Evolutionary conservation across 1,284 basidiomycete genomes (phyloP).

Genomic region (Phaffia rhodozyma): DNA sequence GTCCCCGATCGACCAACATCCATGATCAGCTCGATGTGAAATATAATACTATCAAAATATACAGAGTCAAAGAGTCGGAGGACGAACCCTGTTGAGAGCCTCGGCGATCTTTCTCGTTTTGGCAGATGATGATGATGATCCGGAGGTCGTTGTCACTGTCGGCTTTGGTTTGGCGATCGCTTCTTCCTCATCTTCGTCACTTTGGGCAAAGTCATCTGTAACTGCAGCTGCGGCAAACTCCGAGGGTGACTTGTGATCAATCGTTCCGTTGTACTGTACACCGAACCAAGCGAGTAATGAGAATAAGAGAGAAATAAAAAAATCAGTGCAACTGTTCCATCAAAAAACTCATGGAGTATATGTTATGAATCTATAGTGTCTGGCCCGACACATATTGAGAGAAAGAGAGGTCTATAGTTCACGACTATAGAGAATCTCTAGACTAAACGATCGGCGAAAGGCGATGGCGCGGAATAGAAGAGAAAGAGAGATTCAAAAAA

Average conservation of each 20-base stretch:
- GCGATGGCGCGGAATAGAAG: background rate
- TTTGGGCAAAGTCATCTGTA: background rate
- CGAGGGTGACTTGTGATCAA: conserved; percentile 2
- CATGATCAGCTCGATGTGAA: background rate
- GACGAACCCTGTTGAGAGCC: background rate
- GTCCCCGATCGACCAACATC: too few species aligned
- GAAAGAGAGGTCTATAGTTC: background rate
- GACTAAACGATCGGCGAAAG: background rate
- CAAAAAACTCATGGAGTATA: background rate
- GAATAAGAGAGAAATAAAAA: background rate
- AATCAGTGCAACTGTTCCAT: background rate
- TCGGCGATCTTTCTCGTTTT: background rate
- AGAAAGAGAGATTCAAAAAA: background rate
- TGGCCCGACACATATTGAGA: background rate
- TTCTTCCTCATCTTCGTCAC: conserved; percentile 4
- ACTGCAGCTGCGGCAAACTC: conserved; percentile 8
- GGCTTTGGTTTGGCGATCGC: background rate
- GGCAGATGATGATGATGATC: background rate
- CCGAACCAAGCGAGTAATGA: too few species aligned
- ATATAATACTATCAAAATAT: too few species aligned
- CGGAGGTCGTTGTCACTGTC: background rate
- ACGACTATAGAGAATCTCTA: background rate
- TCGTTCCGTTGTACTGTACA: background rate
- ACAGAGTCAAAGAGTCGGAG: too few species aligned
- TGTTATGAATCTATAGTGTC: background rate